These are phyloP conservation scores for Sporothrix curviconia DNA, from an alignment of 2,329 filamentous ascomycete species.

Conservation along the genomic window DNA sequence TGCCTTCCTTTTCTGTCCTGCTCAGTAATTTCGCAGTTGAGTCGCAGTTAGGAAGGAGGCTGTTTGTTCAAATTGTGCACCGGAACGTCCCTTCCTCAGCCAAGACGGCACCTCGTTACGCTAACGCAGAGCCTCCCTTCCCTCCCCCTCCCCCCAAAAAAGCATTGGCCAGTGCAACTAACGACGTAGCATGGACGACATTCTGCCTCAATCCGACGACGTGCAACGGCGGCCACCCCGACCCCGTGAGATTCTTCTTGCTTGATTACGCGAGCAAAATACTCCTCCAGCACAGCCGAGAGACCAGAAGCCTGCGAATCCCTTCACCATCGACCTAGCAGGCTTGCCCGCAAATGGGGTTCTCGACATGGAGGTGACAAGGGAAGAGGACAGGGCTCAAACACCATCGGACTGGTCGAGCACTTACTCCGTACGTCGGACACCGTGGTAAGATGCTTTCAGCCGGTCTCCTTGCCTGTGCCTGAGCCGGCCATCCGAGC, in stretches of 20 bases:
- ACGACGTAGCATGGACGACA: not conserved
- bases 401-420: no score
- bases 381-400: no score
- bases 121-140: conserved; percentile 4
- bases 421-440: not conserved
- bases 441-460: not conserved
- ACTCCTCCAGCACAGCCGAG: no score
- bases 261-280: no score
- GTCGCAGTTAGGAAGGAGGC: not conserved
- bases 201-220: not conserved
- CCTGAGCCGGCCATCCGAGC: conserved; percentile 1
- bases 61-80: not conserved
- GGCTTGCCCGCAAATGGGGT: no score
- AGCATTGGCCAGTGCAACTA: not conserved
- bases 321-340: no score
- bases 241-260: no score
- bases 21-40: no score
- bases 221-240: no score
- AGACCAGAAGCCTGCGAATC: no score
- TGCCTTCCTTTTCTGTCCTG: not conserved
- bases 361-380: no score
- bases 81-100: not conserved
- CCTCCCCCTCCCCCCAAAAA: no score
- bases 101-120: conserved; percentile 11
- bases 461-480: not conserved